Evolutionary conservation across 257 asterid species (phyloP), one percentile per base, ranked within the genome.

Genomic region (Solanum medicagineum): DNA sequence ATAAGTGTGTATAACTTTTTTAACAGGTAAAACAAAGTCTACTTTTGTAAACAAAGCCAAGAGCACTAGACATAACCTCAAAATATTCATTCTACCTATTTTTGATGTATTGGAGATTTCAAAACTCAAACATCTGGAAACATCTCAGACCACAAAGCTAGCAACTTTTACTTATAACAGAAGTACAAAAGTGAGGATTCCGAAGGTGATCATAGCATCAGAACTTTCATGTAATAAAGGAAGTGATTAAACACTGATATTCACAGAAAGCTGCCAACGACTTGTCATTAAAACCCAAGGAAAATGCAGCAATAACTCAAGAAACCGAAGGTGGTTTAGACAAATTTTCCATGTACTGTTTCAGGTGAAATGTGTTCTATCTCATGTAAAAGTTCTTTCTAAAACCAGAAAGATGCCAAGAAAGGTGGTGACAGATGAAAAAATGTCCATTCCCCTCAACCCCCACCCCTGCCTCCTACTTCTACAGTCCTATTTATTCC

Each of bases 81-180:
- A 77, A 26, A 75, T 49, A 3, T 1, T 51, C 24, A 16, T 2
- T 51, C 62, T 24, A 45, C 24, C 63, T 24, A 51, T 24, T 75
- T 9, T 77, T 36, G 59, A 77, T 24, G 6, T 77, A 49, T 77
- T 1, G 10, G 45, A 24, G 45, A 77, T 15, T 77, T 51, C 82
- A 77, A 95, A 90, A 44, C 97, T 97, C 59, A 94, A 91, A 86
- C 86, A 86, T 74, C 98, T 93, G 89, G 47, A 83, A 86, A 60
- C 69, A 24, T 65, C 51, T 45, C 65, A 83, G 29, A 59, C 40
- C 65, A 57, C 57, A 26, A 36, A 26, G 5, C 63, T 19, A 63
- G 77, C 6, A 83, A 83, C 53, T 49, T 83, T 26, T 65, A 13
- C n/a, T 77, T 51, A 63, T 51, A 0, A 75, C 81, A 74, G 8